Percentiles rank a stretch among this genome's conserved stretches.
These are phyloP conservation scores for Achaetomiella virescens DNA, from an alignment of 495 filamentous ascomycete species.

Conservation along the genomic window DNA sequence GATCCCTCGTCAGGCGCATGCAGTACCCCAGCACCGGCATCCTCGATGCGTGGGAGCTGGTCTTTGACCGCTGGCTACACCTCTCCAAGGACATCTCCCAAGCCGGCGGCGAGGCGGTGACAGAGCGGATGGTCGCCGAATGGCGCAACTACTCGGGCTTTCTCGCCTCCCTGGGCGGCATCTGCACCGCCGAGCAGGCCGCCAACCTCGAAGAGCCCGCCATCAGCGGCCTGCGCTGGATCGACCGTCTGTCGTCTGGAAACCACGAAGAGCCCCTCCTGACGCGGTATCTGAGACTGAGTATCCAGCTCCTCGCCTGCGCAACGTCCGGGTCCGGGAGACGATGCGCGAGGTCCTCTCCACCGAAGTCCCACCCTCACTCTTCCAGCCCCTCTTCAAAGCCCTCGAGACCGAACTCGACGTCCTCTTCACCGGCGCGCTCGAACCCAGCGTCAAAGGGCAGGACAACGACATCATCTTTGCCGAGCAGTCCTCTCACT, in stretches of 20 bases:
- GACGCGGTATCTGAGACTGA: constrained; percentile 53
- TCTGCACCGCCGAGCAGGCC: constrained; percentile 56
- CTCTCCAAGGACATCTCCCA: constrained; percentile 54
- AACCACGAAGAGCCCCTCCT: constrained; percentile 52
- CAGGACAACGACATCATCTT: constrained; percentile 56
- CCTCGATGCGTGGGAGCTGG: constrained; percentile 56
- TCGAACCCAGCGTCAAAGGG: constrained; percentile 44
- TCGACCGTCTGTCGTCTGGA: constrained; percentile 53
- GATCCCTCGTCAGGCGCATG: constrained; percentile 52
- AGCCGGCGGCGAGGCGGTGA: constrained; percentile 38
- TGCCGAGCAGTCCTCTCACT: constrained; percentile 59
- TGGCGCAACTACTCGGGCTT: constrained; percentile 64
- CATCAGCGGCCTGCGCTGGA: constrained; percentile 54
- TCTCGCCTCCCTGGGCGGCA: constrained; percentile 58
- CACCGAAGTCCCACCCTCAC: constrained; percentile 50
- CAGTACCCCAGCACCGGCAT: constrained; percentile 54
- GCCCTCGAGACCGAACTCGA: constrained; percentile 56
- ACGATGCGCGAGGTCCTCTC: constrained; percentile 57
- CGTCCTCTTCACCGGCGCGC: constrained; percentile 47
- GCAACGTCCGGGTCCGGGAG: constrained; percentile 56
- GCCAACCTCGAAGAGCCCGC: constrained; percentile 48
- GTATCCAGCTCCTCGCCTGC: constrained; percentile 56
- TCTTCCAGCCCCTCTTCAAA: constrained; percentile 56
- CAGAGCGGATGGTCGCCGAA: constrained; percentile 51
- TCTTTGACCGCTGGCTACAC: constrained; percentile 55